Evolutionary conservation across 768 basidiomycete genomes (phyloP).

Genomic region (Dacryopinax primogenitus): DNA sequence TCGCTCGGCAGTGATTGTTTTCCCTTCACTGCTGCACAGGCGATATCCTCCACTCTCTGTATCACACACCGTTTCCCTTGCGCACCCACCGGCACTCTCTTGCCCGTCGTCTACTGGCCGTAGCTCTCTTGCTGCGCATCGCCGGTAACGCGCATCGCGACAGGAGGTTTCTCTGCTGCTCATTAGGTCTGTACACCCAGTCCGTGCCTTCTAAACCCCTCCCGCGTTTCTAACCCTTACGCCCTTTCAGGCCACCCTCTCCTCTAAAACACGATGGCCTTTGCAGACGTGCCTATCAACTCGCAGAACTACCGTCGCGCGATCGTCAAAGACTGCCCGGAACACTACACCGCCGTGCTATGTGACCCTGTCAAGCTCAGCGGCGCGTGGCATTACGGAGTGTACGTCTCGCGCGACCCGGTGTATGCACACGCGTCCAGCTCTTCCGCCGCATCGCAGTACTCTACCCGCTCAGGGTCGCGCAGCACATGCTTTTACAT

Average conservation of each 20-base stretch:
- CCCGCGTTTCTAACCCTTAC: no score
- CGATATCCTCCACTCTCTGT: not conserved
- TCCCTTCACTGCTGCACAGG: not conserved
- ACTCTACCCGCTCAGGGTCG: not conserved
- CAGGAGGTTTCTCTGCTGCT: not conserved
- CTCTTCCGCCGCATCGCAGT: not conserved
- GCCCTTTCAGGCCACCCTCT: not conserved
- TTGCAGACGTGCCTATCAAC: slow-evolving; percentile 4
- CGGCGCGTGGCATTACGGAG: slow-evolving; percentile 7
- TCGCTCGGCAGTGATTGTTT: not conserved
- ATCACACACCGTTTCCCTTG: not conserved
- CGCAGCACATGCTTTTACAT: slow-evolving; percentile 28
- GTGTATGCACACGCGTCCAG: not conserved
- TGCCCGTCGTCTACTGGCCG: not conserved
- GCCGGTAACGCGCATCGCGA: not conserved
- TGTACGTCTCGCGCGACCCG: slow-evolving; percentile 6
- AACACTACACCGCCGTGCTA: slow-evolving; percentile 5
- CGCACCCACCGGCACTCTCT: not conserved
- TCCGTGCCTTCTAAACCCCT: no score
- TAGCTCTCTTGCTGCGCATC: no score
- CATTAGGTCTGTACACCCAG: not conserved
- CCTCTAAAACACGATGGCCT: not conserved
- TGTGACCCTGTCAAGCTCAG: not conserved
- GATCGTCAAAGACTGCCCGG: slow-evolving; percentile 5
- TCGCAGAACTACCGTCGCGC: not conserved